Percentiles rank a stretch among this genome's conserved stretches.
These are phyloP conservation scores for Xylaria polymorpha DNA, from an alignment of 2,329 filamentous ascomycete genomes.

Conservation along the genomic window DNA sequence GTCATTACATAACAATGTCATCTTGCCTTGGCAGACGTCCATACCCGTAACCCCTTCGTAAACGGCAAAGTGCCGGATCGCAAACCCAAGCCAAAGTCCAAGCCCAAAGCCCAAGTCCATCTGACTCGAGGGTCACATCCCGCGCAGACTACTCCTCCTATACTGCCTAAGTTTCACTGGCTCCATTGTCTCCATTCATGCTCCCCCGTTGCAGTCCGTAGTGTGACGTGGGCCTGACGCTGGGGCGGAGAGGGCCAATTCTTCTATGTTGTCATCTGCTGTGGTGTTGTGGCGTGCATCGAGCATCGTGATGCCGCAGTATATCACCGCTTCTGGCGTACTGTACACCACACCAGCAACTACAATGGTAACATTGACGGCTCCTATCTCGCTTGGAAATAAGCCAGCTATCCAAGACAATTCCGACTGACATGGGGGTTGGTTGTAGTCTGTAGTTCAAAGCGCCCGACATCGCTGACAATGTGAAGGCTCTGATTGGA, in stretches of 20 bases:
- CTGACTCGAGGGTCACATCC: slow-evolving; percentile 25
- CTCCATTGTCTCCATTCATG: slow-evolving; percentile 24
- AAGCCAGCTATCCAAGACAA: slow-evolving; percentile 10
- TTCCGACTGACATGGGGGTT: not conserved
- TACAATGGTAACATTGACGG: slow-evolving; percentile 8
- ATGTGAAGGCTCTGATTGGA: slow-evolving; percentile 17
- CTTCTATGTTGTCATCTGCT: slow-evolving; percentile 25
- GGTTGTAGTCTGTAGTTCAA: not conserved
- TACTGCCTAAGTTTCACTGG: slow-evolving; percentile 17
- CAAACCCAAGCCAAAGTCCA: not conserved
- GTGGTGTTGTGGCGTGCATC: slow-evolving; percentile 14
- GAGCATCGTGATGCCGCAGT: slow-evolving; percentile 18
- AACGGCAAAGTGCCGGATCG: slow-evolving; percentile 6
- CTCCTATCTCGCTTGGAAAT: slow-evolving; percentile 4
- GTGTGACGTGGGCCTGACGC: slow-evolving; percentile 35
- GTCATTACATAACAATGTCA: slow-evolving; percentile 31
- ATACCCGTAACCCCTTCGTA: not conserved
- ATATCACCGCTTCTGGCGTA: slow-evolving; percentile 15
- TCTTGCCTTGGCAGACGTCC: slow-evolving; percentile 13
- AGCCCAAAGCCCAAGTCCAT: not conserved
- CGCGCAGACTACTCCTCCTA: not conserved
- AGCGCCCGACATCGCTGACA: slow-evolving; percentile 11
- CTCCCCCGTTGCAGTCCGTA: slow-evolving; percentile 20
- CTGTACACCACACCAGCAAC: slow-evolving; percentile 3
- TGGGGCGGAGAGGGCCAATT: slow-evolving; percentile 12